Conservation (phyloP, 306 rosid genomes). For the Corylus heterophylla region DNA sequence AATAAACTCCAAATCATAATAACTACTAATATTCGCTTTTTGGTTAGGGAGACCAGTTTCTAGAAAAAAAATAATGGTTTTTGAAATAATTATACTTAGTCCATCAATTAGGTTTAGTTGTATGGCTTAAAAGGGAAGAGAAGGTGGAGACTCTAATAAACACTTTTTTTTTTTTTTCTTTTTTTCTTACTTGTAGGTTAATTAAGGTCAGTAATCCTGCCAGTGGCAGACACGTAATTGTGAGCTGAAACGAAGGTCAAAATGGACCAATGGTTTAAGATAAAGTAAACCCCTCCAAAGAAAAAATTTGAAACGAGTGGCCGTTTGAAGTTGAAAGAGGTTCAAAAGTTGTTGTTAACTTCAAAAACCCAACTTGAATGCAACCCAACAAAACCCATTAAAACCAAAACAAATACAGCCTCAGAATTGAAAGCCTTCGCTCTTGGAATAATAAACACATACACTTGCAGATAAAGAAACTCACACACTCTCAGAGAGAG, state of each 20-base stretch:
- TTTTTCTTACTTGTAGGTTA: no score
- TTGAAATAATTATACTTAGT: no score
- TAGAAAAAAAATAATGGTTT: no score
- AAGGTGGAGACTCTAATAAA: neutral
- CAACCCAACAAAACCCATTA: conserved; percentile 48
- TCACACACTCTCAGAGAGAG: neutral
- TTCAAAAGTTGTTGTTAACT: conserved; percentile 9
- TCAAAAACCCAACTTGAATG: conserved; percentile 36
- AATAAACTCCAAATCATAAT: no score
- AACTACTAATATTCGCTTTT: no score
- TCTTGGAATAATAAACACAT: neutral
- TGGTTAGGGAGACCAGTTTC: no score
- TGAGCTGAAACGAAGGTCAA: conserved; percentile 2
- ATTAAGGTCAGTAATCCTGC: neutral
- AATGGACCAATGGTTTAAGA: neutral
- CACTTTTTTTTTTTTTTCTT: no score
- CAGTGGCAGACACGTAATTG: conserved; percentile 38
- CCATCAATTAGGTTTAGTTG: neutral
- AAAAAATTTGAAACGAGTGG: conserved; percentile 64
- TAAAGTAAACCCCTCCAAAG: conserved; percentile 19
- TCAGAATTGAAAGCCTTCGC: neutral
- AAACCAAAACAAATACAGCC: conserved; percentile 29
- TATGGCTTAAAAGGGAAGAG: neutral
- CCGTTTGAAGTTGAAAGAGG: conserved; percentile 56
- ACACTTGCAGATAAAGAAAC: neutral